Percentiles rank a stretch among this genome's conserved stretches.
These are phyloP conservation scores for Cryphonectria parasitica DNA, from an alignment of 2,329 filamentous ascomycete species.

Conservation along the genomic window DNA sequence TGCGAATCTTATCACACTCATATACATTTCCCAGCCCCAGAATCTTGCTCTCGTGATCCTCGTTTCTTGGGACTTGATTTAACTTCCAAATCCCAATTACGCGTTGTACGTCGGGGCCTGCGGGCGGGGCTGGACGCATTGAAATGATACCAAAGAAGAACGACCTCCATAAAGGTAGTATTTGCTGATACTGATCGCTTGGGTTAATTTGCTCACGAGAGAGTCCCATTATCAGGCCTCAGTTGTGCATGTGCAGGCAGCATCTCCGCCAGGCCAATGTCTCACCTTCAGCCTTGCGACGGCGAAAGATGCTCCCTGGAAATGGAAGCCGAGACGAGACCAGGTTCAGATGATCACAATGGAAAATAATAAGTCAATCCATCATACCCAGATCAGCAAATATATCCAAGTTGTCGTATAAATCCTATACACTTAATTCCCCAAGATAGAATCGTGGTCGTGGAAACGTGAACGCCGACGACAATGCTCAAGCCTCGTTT, in stretches of 20 bases:
- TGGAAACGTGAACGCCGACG: neutral
- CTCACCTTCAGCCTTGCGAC: neutral
- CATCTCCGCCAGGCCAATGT: neutral
- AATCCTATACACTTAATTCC: neutral
- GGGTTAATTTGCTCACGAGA: neutral
- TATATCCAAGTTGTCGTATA: neutral
- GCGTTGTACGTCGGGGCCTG: no score
- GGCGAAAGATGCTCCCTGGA: neutral
- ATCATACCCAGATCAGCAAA: neutral
- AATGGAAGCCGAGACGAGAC: neutral
- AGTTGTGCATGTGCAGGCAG: neutral
- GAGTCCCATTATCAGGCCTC: neutral
- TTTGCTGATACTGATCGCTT: neutral
- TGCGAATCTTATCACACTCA: no score
- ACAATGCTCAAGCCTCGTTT: neutral
- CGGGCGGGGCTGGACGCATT: no score
- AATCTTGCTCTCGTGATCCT: no score
- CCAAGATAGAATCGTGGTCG: neutral
- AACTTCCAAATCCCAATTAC: no score
- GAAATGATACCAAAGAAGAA: no score
- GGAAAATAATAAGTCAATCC: neutral
- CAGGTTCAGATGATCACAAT: neutral
- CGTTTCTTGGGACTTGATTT: no score
- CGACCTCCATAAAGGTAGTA: neutral
- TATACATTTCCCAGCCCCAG: no score